Conservation (phyloP, 2,329 filamentous ascomycete genomes). For the Aspergillus sp. region DNA sequence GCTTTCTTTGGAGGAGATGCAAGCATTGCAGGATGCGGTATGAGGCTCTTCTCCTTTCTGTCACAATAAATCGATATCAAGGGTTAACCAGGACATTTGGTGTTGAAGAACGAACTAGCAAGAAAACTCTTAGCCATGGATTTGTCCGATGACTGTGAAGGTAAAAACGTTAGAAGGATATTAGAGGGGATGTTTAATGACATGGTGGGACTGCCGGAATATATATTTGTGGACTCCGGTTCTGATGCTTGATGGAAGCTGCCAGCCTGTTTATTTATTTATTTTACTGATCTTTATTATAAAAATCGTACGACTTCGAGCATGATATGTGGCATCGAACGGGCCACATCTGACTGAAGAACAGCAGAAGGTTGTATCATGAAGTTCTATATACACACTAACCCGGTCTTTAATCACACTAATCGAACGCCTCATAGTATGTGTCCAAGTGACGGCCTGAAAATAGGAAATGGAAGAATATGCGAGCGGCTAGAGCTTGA, state of each 20-base stretch:
- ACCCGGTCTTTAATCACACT: constrained; percentile 20
- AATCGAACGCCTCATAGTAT: constrained; percentile 19
- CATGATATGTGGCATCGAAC: not conserved
- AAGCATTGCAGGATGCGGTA: constrained; percentile 68
- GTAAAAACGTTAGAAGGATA: constrained; percentile 1
- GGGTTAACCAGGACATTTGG: not conserved
- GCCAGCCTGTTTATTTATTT: not conserved
- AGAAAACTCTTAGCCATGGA: constrained; percentile 18
- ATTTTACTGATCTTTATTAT: no score
- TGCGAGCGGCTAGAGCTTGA: constrained; percentile 66
- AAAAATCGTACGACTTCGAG: not conserved
- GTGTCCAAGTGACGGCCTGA: constrained; percentile 14
- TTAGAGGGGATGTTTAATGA: constrained; percentile 12
- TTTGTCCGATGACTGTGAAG: constrained; percentile 7
- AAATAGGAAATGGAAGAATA: constrained; percentile 13
- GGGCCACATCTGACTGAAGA: not conserved
- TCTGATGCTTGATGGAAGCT: not conserved
- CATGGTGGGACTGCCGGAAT: not conserved
- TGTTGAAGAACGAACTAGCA: constrained; percentile 18
- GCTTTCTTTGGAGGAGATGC: constrained; percentile 63
- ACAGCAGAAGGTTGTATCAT: constrained; percentile 14
- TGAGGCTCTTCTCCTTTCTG: constrained; percentile 15
- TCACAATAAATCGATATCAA: not conserved
- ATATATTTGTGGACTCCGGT: not conserved
- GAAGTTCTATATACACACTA: constrained; percentile 26